Conservation (phyloP, 352 stramenopile genomes). For the Globisporangium carolinianum region DNA sequence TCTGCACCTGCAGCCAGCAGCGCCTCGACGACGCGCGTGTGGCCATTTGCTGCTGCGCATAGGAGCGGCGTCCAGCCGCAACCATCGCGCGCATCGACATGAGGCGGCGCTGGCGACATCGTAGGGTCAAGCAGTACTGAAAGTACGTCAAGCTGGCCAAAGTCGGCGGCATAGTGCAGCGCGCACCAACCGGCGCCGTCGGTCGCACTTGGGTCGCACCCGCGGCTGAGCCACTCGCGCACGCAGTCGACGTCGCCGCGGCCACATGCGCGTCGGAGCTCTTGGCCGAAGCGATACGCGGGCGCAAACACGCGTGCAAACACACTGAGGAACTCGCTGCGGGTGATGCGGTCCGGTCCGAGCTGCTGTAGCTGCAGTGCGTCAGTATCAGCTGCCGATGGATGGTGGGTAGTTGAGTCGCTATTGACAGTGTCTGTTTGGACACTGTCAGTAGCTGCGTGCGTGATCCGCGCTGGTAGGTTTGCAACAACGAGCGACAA, state of each 20-base stretch:
- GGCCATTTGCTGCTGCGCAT: constrained; percentile 48
- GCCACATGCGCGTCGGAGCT: constrained; percentile 49
- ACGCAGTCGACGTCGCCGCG: constrained; percentile 40
- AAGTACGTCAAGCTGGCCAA: constrained; percentile 35
- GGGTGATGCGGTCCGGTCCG: constrained; percentile 10
- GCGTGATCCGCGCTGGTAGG: neutral
- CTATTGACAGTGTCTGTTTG: neutral
- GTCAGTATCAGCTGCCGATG: neutral
- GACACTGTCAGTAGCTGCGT: neutral
- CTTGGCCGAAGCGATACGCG: constrained; percentile 65
- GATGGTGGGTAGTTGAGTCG: neutral
- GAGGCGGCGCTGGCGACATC: constrained; percentile 13
- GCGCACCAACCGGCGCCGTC: constrained; percentile 59
- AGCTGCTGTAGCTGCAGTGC: neutral
- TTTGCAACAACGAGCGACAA: constrained; percentile 28
- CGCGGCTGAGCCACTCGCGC: constrained; percentile 36
- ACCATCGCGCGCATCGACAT: constrained; percentile 38
- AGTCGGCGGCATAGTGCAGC: constrained; percentile 65
- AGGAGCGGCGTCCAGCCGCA: constrained; percentile 50
- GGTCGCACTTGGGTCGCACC: constrained; percentile 53
- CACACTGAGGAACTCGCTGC: constrained; percentile 39
- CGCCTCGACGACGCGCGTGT: constrained; percentile 31
- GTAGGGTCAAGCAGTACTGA: constrained; percentile 23
- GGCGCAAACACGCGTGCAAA: constrained; percentile 60
- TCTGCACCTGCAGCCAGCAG: constrained; percentile 35